Evolutionary conservation across 352 stramenopile species (phyloP).

Genomic region (Phytophthora fragariaefolia): DNA sequence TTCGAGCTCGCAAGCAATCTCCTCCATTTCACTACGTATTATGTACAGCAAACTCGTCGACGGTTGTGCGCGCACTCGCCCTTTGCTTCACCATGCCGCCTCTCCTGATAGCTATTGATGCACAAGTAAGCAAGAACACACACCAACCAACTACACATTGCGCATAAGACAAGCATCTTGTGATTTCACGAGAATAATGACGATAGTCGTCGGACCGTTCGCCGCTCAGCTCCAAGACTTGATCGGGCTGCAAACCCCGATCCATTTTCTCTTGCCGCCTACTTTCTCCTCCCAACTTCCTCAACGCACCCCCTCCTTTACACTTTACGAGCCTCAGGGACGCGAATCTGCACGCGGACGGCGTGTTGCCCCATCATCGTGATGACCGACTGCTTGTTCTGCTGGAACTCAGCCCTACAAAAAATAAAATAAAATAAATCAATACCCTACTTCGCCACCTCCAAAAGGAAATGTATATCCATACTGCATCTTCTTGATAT

Average conservation of each 20-base stretch:
- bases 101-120: too few species aligned
- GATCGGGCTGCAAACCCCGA: not conserved
- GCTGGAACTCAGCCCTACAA: constrained; percentile 60
- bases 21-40: too few species aligned
- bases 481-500: constrained; percentile 86
- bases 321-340: constrained; percentile 73
- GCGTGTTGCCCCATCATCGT: constrained; percentile 81
- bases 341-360: constrained; percentile 66
- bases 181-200: constrained; percentile 30
- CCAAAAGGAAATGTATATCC: constrained; percentile 18
- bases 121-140: too few species aligned
- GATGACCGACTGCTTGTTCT: constrained; percentile 75
- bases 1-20: too few species aligned
- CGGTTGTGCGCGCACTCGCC: too few species aligned
- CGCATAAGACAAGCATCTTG: constrained; percentile 24
- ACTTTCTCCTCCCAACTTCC: not conserved
- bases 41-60: too few species aligned
- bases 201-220: not conserved
- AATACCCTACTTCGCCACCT: not conserved
- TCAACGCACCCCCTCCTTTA: constrained; percentile 19
- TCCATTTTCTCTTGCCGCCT: not conserved
- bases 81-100: too few species aligned
- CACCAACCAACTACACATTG: not conserved
- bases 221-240: not conserved
- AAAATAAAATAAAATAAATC: constrained; percentile 15